These are phyloP conservation scores for Pulveroboletus sp. DNA, from an alignment of 768 basidiomycete genomes.

Conservation along the genomic window DNA sequence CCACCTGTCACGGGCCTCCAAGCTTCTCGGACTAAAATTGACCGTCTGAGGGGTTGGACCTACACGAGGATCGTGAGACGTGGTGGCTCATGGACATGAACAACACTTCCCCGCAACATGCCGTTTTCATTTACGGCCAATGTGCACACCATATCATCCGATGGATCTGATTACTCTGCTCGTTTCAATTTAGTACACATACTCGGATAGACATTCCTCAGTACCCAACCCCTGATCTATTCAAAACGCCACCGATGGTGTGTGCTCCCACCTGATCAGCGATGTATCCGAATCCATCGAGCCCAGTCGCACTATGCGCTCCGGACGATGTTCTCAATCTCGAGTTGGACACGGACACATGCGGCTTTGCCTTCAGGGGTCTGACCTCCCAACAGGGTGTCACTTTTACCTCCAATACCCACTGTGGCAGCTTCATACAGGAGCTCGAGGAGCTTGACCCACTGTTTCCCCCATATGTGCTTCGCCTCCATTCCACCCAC, in stretches of 20 bases:
- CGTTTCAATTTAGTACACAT: constrained; percentile 12
- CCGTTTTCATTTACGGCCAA: constrained; percentile 21
- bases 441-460: constrained; percentile 65
- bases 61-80: constrained; percentile 19
- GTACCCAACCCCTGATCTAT: constrained; percentile 9
- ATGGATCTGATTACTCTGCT: neutral
- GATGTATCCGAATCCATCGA: neutral
- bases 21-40: constrained; percentile 3
- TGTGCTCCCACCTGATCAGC: neutral
- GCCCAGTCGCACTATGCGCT: constrained; percentile 14
- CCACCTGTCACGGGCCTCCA: constrained; percentile 2
- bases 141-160: constrained; percentile 1
- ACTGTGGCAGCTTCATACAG: constrained; percentile 59
- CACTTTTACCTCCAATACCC: constrained; percentile 39
- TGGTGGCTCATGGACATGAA: neutral
- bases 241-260: neutral
- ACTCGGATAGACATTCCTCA: constrained; percentile 8
- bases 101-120: constrained; percentile 28
- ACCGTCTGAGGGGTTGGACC: constrained; percentile 8
- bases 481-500: constrained; percentile 60
- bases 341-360: constrained; percentile 57
- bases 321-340: constrained; percentile 59
- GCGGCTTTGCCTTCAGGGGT: constrained; percentile 60
- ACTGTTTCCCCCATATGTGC: constrained; percentile 71
- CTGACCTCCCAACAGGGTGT: constrained; percentile 50